Evolutionary conservation across 2,329 filamentous ascomycete genomes (phyloP), one percentile per base, ranked within the genome.

Genomic region (Xylaria sp.): DNA sequence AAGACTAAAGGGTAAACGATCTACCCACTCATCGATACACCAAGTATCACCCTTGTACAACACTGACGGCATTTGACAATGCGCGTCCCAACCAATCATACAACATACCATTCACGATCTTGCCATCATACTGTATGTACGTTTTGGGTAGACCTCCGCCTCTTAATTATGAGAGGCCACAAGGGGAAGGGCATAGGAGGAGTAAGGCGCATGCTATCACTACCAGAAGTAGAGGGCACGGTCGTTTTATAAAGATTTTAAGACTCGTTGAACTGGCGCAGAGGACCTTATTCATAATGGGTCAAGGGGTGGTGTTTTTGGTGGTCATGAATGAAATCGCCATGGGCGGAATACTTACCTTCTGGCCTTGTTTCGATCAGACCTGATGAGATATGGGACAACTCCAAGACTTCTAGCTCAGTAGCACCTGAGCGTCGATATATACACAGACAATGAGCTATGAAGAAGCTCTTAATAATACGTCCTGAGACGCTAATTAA

Each of bases 31-130:
- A 54, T 53, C 58, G 53, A 67, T 60, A 61, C 50, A 57, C 51
- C 25, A 68, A 58, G 55, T 50, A 59, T 68, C 50, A 65, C 61
- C 40, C 37, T 63, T 71, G 68, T 72, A 71, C 66, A 71, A 70
- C 62, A 70, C 48, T n/a, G 29, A 59, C 51, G 21, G 29, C 57
- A 81, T 86, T 70, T 89, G 88, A 55, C 48, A 21, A 61, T 32
- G 58, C 55, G 13, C 58, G 25, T 60, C 65, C 48, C 50, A 40
- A 65, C 35, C 35, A 13, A 57, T 21, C 61, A 65, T 55, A 60
- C 60, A 40, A 69, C 66, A 65, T 67, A 42, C 40, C 44, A 40
- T 63, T 58, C 25, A 44, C 58, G 60, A 72, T 61, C 53, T 54
- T 42, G 18, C 42, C 42, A 65, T 54, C 47, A 29, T 60, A 60